A percentile compares a stretch with the other conserved stretches of the same genome.
Evolutionary conservation across 2,329 filamentous ascomycete species (phyloP).

Genomic region (Fusarium secorum): DNA sequence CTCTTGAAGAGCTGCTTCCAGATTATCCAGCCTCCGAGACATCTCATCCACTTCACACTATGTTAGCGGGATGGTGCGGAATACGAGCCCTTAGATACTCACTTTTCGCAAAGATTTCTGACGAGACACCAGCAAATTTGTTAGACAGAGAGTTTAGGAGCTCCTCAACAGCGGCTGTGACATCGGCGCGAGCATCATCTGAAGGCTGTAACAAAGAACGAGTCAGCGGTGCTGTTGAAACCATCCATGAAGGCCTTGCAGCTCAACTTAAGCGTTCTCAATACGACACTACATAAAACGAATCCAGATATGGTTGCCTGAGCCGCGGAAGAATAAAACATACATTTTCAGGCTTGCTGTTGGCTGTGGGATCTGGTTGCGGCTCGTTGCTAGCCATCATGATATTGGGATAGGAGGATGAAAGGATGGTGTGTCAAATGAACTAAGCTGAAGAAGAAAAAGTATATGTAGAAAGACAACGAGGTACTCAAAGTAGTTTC

Average conservation of each 20-base stretch:
- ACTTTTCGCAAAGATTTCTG: conserved; percentile 91
- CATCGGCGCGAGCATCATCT: conserved; percentile 66
- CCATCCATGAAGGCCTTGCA: conserved; percentile 2
- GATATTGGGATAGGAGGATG: neutral
- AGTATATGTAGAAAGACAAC: neutral
- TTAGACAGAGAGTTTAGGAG: conserved; percentile 82
- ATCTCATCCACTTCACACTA: conserved; percentile 85
- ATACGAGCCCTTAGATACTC: conserved; percentile 47
- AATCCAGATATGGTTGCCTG: neutral
- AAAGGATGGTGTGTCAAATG: neutral
- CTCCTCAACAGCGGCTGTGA: conserved; percentile 84
- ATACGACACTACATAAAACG: conserved; percentile 5
- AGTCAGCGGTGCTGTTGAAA: conserved; percentile 27
- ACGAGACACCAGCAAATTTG: conserved; percentile 86
- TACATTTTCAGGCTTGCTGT: conserved; percentile 48
- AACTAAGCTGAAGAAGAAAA: neutral
- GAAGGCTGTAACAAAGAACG: conserved; percentile 42
- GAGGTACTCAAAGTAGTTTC: neutral
- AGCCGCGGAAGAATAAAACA: conserved; percentile 28
- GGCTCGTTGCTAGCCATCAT: conserved; percentile 51
- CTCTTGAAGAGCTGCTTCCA: conserved; percentile 76
- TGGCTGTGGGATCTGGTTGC: conserved; percentile 42
- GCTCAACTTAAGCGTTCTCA: neutral
- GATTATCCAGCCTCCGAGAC: conserved; percentile 82
- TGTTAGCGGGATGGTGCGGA: conserved; percentile 17